Evolutionary conservation across 352 stramenopile genomes (phyloP), one percentile per base, ranked within the genome.

Genomic region (Halophytophthora batemanensis): DNA sequence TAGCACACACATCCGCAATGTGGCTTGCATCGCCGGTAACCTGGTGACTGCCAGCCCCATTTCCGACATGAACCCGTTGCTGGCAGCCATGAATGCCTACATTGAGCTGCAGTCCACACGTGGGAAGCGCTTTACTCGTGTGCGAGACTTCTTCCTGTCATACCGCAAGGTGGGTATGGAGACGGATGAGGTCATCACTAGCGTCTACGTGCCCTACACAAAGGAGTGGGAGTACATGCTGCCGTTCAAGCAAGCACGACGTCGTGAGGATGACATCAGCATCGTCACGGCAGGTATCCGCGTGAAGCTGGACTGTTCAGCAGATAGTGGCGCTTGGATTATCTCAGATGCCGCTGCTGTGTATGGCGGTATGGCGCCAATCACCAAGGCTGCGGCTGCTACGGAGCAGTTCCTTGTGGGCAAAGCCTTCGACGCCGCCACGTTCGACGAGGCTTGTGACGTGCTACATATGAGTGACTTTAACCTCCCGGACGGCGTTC

Each of bases 1-100:
- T 3, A 98, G 93, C 18, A 98, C 90, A 8, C 96, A 99, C 64
- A 98, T 99, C 59, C 77, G 96, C 25, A 99, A 99, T 61, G 95
- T 98, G 14, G 95, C 95, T 6, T 98, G 90, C 61, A 77, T 99
- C 6, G 96, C 86, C 25, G 96, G 96, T 4, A 99, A 98, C 63
- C 74, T 99, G 2, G 95, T 96, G n/a, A 98, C 95, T 6, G 96
- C 95, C 7, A 98, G 88, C 65, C 96, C 96, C 7, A 98, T 98
- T 57, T 98, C 87, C 17, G 96, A 99, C 63, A 98, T 98, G 93
- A 98, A 98, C 62, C 95, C 96, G 4, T 60, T 98, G 18, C 74
- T 98, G n/a, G 79, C 86, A 22, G 74, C 78, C 1, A 90, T 96
- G 80, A 82, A 86, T 65, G 71, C 79, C 46, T 83, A 75, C 18